A percentile compares a stretch with the other conserved stretches of the same genome.
These are phyloP conservation scores for Camelina neglecta DNA, from an alignment of 345 rosid genomes.

Conservation along the genomic window DNA sequence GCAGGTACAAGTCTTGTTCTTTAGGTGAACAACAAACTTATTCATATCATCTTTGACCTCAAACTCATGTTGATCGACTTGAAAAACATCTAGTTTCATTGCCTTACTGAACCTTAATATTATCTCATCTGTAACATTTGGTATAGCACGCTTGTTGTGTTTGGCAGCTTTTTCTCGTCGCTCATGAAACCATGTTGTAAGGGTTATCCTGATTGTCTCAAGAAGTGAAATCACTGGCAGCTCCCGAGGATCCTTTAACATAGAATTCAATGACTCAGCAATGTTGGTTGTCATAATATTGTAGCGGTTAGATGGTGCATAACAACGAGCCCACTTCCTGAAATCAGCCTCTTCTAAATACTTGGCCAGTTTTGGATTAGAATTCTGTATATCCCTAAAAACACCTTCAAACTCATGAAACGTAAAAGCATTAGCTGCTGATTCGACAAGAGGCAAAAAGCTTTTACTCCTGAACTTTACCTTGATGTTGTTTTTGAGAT, in stretches of 20 bases:
- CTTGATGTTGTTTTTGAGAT: not conserved
- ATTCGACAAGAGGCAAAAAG: not conserved
- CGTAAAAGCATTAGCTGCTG: not conserved
- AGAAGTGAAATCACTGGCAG: not conserved
- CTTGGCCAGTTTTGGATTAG: not conserved
- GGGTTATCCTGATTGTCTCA: not conserved
- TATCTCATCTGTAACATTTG: not conserved
- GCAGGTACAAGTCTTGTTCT: not conserved
- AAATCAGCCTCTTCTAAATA: not conserved
- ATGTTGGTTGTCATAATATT: constrained; percentile 1
- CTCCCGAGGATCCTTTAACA: not conserved
- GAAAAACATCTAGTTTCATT: not conserved
- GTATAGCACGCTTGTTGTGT: not conserved
- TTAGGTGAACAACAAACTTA: not conserved
- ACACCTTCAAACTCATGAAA: not conserved
- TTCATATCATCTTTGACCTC: not conserved
- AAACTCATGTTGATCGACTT: not conserved
- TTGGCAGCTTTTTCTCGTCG: not conserved
- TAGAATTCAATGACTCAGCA: not conserved
- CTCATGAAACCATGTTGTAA: not conserved
- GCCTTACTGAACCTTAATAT: not conserved
- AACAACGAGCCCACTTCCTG: not conserved
- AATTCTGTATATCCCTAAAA: not conserved
- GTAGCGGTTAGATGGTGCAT: not conserved
- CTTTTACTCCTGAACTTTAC: not conserved